phyloP scores from a whole-genome alignment of 345 rosid genomes.

The Hevea brasiliensis region DNA sequence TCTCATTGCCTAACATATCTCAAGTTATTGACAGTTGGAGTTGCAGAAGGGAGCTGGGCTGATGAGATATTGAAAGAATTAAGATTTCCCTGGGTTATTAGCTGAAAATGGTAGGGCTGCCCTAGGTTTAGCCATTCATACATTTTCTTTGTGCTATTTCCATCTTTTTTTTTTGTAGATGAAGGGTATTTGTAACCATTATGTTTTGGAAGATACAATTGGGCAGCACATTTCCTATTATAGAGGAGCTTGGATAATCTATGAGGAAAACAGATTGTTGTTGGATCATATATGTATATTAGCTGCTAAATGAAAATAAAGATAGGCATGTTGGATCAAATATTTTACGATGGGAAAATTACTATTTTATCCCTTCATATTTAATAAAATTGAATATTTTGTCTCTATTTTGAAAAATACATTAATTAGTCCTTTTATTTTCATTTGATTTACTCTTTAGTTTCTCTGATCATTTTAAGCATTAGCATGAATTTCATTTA shows the following conservation, averaged over 20 bases:
- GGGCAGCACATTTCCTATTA: neutral
- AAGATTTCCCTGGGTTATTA: neutral
- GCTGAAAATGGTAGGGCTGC: neutral
- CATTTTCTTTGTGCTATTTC: no score
- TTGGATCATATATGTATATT: neutral
- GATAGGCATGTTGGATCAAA: no score
- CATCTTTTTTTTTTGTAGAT: no score
- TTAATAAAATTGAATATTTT: no score
- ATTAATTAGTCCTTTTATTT: no score
- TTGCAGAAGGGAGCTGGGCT: neutral
- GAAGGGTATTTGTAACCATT: neutral
- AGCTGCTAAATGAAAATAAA: neutral
- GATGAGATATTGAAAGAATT: neutral
- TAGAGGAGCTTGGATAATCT: neutral
- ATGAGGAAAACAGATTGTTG: neutral
- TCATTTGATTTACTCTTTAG: no score
- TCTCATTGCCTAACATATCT: conserved; percentile 1
- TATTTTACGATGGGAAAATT: no score
- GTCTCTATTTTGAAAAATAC: no score
- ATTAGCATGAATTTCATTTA: no score
- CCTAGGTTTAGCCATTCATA: neutral
- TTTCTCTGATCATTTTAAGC: no score
- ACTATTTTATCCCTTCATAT: no score
- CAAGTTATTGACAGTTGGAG: neutral
- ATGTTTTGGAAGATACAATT: neutral